Evolutionary conservation across 2,329 filamentous ascomycete genomes (phyloP).

Genomic region (Davidsoniella eucalypti): DNA sequence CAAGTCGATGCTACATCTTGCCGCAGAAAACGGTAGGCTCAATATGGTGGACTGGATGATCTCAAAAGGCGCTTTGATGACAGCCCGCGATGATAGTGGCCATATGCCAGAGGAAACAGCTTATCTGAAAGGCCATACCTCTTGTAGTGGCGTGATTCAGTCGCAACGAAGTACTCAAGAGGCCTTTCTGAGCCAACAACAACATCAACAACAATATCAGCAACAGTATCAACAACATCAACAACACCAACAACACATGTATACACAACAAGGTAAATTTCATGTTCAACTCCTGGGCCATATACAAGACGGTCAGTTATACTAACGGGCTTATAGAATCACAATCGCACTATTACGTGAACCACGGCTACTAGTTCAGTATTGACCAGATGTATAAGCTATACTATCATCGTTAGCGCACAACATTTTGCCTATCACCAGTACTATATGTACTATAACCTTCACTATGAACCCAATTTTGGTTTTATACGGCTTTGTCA

Average conservation of each 20-base stretch:
- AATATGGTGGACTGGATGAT: conserved; percentile 8
- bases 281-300: no score
- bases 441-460: no score
- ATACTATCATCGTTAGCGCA: no score
- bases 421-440: no score
- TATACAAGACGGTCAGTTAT: no score
- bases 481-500: no score
- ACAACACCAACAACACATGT: not conserved
- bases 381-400: no score
- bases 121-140: not conserved
- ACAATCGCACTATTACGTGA: no score
- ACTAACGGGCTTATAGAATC: no score
- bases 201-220: not conserved
- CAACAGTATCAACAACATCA: not conserved
- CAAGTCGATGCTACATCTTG: conserved; percentile 9
- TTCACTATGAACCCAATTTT: no score
- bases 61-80: not conserved
- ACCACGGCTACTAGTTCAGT: no score
- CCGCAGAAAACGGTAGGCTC: not conserved
- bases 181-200: not conserved
- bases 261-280: not conserved
- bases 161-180: not conserved
- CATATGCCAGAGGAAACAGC: conserved; percentile 5
- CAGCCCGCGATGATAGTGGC: not conserved
- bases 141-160: conserved; percentile 3